Percentiles rank a stretch among this genome's conserved stretches.
phyloP scores from a whole-genome alignment of 352 stramenopile genomes.

The Phytophthora tubulina region DNA sequence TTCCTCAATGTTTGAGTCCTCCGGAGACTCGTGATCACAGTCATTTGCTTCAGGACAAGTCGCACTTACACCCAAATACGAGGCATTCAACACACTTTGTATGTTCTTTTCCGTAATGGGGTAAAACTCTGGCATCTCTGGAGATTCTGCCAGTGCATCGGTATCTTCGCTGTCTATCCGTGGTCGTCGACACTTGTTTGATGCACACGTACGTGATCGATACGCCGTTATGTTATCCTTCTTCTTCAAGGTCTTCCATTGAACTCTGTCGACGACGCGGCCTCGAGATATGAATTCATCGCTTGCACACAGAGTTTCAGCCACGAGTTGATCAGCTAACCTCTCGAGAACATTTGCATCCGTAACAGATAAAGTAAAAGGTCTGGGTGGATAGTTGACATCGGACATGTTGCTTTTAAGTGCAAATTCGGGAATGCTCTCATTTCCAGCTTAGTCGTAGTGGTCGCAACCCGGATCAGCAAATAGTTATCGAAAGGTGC shows the following conservation, averaged over 20 bases:
- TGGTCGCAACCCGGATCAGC: background rate
- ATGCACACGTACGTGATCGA: slow-evolving; percentile 32
- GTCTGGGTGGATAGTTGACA: slow-evolving; percentile 19
- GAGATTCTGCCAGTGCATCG: slow-evolving; percentile 28
- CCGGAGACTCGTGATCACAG: slow-evolving; percentile 21
- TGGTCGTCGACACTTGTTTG: slow-evolving; percentile 11
- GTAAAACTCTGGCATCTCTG: slow-evolving; percentile 37
- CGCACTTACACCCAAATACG: slow-evolving; percentile 20
- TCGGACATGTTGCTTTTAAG: background rate
- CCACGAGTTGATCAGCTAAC: slow-evolving; percentile 60
- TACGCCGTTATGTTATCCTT: slow-evolving; percentile 57
- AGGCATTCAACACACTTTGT: slow-evolving; percentile 15
- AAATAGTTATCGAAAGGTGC: background rate
- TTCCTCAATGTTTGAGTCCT: slow-evolving; percentile 17
- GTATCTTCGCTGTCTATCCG: slow-evolving; percentile 27
- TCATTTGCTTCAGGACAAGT: slow-evolving; percentile 27
- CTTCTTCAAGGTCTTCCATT: slow-evolving; percentile 58
- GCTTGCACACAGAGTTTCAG: slow-evolving; percentile 56
- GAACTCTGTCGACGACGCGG: slow-evolving; percentile 37
- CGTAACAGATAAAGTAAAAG: slow-evolving; percentile 40
- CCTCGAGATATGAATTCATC: slow-evolving; percentile 54
- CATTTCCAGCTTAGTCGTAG: background rate
- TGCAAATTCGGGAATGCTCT: slow-evolving; percentile 14
- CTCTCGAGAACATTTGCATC: slow-evolving; percentile 45
- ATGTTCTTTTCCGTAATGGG: slow-evolving; percentile 21